Base-by-base conservation (phyloP, 2,329 filamentous ascomycete species). In the Albifimbria verrucaria region DNA sequence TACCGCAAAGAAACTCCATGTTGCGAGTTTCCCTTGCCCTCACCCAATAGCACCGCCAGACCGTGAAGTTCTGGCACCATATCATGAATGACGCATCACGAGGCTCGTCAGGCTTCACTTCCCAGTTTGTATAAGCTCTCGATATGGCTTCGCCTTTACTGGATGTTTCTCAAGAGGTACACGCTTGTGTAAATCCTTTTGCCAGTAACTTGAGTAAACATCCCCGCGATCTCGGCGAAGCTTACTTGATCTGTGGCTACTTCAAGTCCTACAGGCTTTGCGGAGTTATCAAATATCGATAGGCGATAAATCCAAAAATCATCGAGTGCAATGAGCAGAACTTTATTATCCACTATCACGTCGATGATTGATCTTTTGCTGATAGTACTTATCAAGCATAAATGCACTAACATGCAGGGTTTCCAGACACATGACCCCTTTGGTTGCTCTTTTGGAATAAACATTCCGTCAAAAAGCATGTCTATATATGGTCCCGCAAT, bases 221-320 rank as follows among this genome's bases (percentile, higher is more conserved):
- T 49, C 3, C 18, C 45, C 9, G 52, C 54, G 3, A 56, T 51
- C 17, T 54, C 54, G 4, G 44, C 49, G 55, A 58, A 65, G 11
- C 52, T 48, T 7, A 65, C 52, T 21, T 60, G 45, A 21, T 63
- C 59, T 2, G 59, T 65, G 7, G 57, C 57, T 17, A 66, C 54
- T 18, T 57, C 48, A 9, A 67, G 54, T 26, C 64, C 64, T n/a
- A 48, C 58, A 12, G 56, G 54, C 17, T 56, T 28, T 4, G 51
- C 23, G 2, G 62, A 61, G n/a, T 58, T 50, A 47, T 66, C 62
- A 21, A 65, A 59, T 1, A 64, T 32, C 64, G 64, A 67, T 9
- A 57, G 52, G 4, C 52, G 57, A 47, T 67, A 67, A 24, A 52
- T 28, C 2, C 57, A 64, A 10, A 60, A 54, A 39, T 66, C 64